phyloP scores from a whole-genome alignment of 2,329 filamentous ascomycete species.

The Stemphylium beticola region DNA sequence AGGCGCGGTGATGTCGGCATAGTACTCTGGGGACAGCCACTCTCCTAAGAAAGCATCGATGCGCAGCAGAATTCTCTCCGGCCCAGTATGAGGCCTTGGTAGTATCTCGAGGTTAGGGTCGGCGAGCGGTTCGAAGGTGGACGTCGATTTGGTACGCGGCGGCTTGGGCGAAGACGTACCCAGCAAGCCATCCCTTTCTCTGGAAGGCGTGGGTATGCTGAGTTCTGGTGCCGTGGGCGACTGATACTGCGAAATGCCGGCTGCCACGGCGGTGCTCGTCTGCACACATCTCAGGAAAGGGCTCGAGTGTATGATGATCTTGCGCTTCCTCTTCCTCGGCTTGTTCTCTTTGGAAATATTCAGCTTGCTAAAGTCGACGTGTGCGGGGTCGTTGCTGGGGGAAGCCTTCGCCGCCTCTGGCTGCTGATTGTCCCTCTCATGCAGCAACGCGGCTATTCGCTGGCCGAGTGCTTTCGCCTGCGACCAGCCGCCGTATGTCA shows the following conservation, averaged over 20 bases:
- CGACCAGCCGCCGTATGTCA: conserved; percentile 93
- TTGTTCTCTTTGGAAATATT: conserved; percentile 18
- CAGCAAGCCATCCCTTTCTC: conserved; percentile 18
- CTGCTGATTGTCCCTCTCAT: conserved; percentile 57
- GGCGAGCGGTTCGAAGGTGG: conserved; percentile 43
- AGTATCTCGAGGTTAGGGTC: conserved; percentile 47
- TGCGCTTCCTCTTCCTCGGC: conserved; percentile 65
- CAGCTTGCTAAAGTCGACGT: conserved; percentile 30
- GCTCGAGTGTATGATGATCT: conserved; percentile 88
- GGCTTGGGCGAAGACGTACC: conserved; percentile 23
- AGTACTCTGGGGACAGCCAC: conserved; percentile 94
- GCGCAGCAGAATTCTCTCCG: conserved; percentile 61
- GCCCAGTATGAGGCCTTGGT: conserved; percentile 42
- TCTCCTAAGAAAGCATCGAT: conserved; percentile 94
- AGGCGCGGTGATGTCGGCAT: conserved; percentile 87
- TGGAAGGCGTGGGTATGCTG: conserved; percentile 27
- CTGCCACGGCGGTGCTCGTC: conserved; percentile 85
- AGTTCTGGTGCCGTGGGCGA: conserved; percentile 38
- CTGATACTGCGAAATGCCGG: conserved; percentile 76
- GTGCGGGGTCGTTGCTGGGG: conserved; percentile 25
- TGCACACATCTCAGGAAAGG: conserved; percentile 93
- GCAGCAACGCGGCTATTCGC: conserved; percentile 77
- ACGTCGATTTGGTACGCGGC: conserved; percentile 20
- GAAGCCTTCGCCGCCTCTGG: conserved; percentile 35
- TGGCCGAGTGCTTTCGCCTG: conserved; percentile 83